These are phyloP conservation scores for Chaetomium strumarium DNA, from an alignment of 2,329 filamentous ascomycete species.

Conservation along the genomic window DNA sequence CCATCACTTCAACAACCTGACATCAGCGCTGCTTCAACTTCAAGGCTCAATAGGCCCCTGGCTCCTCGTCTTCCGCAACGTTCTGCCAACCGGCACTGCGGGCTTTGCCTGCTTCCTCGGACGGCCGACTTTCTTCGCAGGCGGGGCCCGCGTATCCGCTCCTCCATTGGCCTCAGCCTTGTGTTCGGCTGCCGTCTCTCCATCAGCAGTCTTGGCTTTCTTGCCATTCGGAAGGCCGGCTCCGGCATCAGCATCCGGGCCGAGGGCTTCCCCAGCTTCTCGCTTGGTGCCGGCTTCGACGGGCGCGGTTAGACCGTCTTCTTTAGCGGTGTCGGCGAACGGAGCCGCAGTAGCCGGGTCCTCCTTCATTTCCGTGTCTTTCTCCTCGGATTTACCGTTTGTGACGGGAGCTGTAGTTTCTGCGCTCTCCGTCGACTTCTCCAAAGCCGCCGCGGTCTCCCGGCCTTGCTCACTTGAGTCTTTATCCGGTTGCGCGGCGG, in stretches of 20 bases:
- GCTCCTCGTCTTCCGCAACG: slow-evolving; percentile 25
- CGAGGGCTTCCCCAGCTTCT: slow-evolving; percentile 3
- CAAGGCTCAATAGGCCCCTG: slow-evolving; percentile 23
- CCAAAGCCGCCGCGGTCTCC: background rate
- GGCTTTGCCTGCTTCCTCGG: slow-evolving; percentile 29
- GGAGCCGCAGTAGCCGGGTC: background rate
- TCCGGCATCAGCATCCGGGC: slow-evolving; percentile 1
- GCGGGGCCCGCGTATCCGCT: background rate
- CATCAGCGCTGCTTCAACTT: background rate
- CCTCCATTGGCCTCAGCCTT: background rate
- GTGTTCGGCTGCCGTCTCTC: background rate
- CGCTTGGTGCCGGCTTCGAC: slow-evolving; percentile 3
- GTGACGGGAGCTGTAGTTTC: background rate
- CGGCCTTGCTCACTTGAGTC: background rate
- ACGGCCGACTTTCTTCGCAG: slow-evolving; percentile 31
- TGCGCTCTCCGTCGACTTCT: background rate
- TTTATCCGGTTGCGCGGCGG: background rate
- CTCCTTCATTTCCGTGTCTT: slow-evolving; percentile 12
- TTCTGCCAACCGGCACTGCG: slow-evolving; percentile 18
- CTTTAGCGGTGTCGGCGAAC: background rate
- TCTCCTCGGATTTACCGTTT: slow-evolving; percentile 10
- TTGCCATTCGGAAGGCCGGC: background rate
- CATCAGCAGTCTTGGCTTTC: slow-evolving; percentile 3
- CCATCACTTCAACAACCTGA: background rate
- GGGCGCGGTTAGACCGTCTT: background rate